Percentiles rank a stretch among this genome's conserved stretches.
Evolutionary conservation across 306 rosid species (phyloP).

Genomic region (Glycine tomentella): DNA sequence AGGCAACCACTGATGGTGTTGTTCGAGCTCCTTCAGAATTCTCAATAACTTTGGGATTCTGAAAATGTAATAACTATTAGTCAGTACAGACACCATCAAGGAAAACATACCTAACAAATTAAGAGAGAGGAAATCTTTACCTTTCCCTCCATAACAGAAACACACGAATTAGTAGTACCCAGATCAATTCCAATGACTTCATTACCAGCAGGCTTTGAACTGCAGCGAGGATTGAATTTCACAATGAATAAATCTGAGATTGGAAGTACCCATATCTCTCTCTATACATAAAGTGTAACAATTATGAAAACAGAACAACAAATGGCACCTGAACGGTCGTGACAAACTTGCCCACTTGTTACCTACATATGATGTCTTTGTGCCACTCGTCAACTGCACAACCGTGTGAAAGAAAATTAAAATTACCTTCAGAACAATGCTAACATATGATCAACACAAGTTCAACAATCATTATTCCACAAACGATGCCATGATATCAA

Average conservation of each 20-base stretch:
- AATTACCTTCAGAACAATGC: neutral
- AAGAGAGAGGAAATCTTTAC: slow-evolving; percentile 31
- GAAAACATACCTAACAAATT: neutral
- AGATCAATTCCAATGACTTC: slow-evolving; percentile 93
- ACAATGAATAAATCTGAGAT: neutral
- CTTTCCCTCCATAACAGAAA: slow-evolving; percentile 95
- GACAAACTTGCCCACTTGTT: slow-evolving; percentile 71
- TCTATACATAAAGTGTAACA: no score
- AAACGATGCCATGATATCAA: neutral
- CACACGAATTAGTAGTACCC: slow-evolving; percentile 97
- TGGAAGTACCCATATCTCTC: no score
- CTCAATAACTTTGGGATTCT: slow-evolving; percentile 90
- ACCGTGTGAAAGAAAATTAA: neutral
- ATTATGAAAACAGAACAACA: slow-evolving; percentile 16
- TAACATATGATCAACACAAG: neutral
- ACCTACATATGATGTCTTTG: slow-evolving; percentile 61
- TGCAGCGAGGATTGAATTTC: slow-evolving; percentile 36
- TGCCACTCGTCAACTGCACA: slow-evolving; percentile 63
- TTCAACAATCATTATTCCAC: neutral
- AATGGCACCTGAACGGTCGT: slow-evolving; percentile 78
- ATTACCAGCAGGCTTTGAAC: slow-evolving; percentile 82
- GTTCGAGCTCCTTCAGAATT: slow-evolving; percentile 91
- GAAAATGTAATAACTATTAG: neutral
- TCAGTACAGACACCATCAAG: neutral
- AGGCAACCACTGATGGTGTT: slow-evolving; percentile 94